Evolutionary conservation across 2,329 filamentous ascomycete genomes (phyloP).

Genomic region (Pleomassaria siparia): DNA sequence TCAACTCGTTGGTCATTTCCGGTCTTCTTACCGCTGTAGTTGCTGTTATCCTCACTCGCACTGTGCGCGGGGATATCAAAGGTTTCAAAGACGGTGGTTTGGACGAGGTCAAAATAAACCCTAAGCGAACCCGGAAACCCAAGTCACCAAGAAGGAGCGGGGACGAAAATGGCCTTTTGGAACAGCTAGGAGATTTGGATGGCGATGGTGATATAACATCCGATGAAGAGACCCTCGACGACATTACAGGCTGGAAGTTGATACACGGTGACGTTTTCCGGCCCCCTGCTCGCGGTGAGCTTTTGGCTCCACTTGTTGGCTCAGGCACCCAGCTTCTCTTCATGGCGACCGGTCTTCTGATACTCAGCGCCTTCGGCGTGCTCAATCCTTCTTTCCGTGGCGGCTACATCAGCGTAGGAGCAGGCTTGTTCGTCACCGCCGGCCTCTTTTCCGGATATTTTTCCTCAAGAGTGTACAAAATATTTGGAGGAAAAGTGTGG

Average conservation of each 20-base stretch:
- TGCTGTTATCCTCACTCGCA: conserved; percentile 77
- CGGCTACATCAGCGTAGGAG: conserved; percentile 80
- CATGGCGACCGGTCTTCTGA: conserved; percentile 72
- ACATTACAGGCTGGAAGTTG: conserved; percentile 85
- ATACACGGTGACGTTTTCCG: conserved; percentile 88
- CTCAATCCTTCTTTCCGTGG: conserved; percentile 88
- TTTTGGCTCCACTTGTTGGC: conserved; percentile 78
- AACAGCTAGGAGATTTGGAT: conserved; percentile 60
- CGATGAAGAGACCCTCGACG: conserved; percentile 74
- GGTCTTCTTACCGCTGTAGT: conserved; percentile 77
- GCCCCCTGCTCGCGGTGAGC: conserved; percentile 66
- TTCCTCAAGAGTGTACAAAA: conserved; percentile 79
- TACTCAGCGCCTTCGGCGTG: conserved; percentile 73
- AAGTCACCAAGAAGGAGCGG: conserved; percentile 52
- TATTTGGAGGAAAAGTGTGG: conserved; percentile 75
- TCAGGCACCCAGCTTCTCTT: conserved; percentile 86
- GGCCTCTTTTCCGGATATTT: conserved; percentile 87
- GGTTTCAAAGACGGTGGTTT: conserved; percentile 65
- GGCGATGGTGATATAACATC: conserved; percentile 59
- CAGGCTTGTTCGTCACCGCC: conserved; percentile 81
- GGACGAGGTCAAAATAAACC: conserved; percentile 66
- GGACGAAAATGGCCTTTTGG: conserved; percentile 63
- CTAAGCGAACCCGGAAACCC: conserved; percentile 54
- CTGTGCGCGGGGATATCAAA: conserved; percentile 77
- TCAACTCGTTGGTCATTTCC: conserved; percentile 84